A percentile compares a stretch with the other conserved stretches of the same genome.
phyloP scores from a whole-genome alignment of 78 protist species.

The Protostelium mycophagum region DNA sequence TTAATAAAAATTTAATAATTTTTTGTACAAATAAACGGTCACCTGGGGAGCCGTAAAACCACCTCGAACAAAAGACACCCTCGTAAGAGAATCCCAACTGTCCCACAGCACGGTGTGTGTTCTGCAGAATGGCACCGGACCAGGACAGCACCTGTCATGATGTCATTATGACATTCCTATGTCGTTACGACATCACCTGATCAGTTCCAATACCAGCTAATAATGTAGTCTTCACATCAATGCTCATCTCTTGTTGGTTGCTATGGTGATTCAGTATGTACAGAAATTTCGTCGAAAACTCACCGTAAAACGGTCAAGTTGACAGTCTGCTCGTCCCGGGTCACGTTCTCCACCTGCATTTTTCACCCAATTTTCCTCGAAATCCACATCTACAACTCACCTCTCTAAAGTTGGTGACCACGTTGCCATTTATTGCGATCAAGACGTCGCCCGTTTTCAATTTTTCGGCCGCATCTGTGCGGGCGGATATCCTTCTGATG shows the following conservation, averaged over 20 bases:
- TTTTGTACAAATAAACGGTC: neutral
- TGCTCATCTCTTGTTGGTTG: neutral
- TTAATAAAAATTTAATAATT: too few relatives aligned
- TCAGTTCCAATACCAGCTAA: neutral
- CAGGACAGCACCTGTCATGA: constrained; percentile 3
- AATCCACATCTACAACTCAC: neutral
- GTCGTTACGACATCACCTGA: neutral
- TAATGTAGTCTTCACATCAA: neutral
- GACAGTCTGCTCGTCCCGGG: neutral
- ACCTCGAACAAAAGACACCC: constrained; percentile 3
- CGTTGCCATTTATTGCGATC: neutral
- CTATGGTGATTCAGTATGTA: neutral
- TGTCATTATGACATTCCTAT: too few relatives aligned
- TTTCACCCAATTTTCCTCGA: neutral
- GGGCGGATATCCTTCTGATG: constrained; percentile 2
- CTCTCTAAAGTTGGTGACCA: neutral
- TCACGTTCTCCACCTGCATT: neutral
- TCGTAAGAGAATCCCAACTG: constrained; percentile 4
- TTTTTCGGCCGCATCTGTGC: neutral
- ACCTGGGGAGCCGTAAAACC: constrained; percentile 10
- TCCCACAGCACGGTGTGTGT: constrained; percentile 8
- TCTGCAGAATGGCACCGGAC: constrained; percentile 25
- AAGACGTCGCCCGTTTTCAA: constrained; percentile 21
- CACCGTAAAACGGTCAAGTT: neutral
- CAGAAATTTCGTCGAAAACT: neutral